Percentiles rank a stretch among this genome's conserved stretches.
Evolutionary conservation across 768 basidiomycete genomes (phyloP).

Genomic region (Trametes cingulata): DNA sequence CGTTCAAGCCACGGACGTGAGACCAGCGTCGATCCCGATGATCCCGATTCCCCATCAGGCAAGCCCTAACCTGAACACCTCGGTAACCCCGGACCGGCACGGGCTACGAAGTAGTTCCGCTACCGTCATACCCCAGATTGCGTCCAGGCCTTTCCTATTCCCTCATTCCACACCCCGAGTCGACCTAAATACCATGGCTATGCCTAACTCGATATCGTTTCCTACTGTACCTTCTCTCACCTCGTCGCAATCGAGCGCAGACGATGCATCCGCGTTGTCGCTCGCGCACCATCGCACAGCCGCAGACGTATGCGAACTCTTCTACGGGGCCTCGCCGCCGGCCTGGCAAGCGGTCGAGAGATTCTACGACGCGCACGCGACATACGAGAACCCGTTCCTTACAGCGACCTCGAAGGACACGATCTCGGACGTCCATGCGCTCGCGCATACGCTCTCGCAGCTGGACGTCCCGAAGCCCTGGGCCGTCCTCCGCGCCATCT

Average conservation of each 20-base stretch:
- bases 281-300: slow-evolving; percentile 55
- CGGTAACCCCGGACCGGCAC: neutral
- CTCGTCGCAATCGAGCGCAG: slow-evolving; percentile 9
- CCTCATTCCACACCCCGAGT: neutral
- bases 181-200: neutral
- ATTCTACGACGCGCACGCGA: slow-evolving; percentile 72
- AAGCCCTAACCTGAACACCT: slow-evolving; percentile 2
- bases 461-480: slow-evolving; percentile 70
- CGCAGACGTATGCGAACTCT: slow-evolving; percentile 67
- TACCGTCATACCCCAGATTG: too few species aligned
- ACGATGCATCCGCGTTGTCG: slow-evolving; percentile 17
- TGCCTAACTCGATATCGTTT: slow-evolving; percentile 13
- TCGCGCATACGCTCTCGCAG: slow-evolving; percentile 58
- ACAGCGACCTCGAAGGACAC: slow-evolving; percentile 73
- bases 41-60: slow-evolving; percentile 5
- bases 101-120: neutral
- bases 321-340: slow-evolving; percentile 56
- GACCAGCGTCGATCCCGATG: neutral
- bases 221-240: slow-evolving; percentile 6
- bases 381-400: slow-evolving; percentile 79
- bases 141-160: neutral
- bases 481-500: slow-evolving; percentile 57
- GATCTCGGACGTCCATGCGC: slow-evolving; percentile 68
- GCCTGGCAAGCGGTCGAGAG: slow-evolving; percentile 56
- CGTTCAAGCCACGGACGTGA: neutral